Base-by-base conservation (phyloP, 768 basidiomycete species). In the Cystofilobasidium macerans region DNA sequence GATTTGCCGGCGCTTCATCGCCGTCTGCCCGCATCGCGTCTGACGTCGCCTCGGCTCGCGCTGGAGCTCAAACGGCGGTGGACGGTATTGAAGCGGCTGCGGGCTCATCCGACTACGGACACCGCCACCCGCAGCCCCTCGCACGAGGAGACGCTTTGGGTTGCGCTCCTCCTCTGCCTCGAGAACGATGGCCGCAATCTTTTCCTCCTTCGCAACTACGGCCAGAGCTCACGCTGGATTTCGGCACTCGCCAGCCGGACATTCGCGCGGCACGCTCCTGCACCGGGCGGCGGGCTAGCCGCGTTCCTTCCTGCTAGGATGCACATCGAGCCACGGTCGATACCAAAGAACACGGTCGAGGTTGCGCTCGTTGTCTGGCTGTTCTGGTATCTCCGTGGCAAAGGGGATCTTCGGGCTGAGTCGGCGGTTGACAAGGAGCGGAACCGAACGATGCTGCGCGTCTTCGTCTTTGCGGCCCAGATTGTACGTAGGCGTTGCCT, bases 1-100 rank as follows among this genome's bases (percentile, higher is more conserved):
- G 89, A 91, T 73, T 72, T 79, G 33, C 73, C 76, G 8, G 77
- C 83, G 2, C 79, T 80, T 3, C 67, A 77, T 36, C 79, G 82
- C 26, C 81, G 86, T 12, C 76, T 86, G 32, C 48, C 57, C 22
- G n/a, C 40, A 3, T 51, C 47, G 18, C 35, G 45, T 12, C 35
- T 59, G 26, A 68, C 71, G 24, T 67, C 65, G 13, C 43, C 36
- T 0, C 36, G 47, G 22, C 51, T 75, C 57, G 66, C 71, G 0
- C 45, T 36, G 9, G 76, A 77, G 62, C 69, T 76, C 40, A 43
- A 62, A 24, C 67, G 68, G 45, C 57, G 76, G 32, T 68, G 71
- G 45, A 60, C 43, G 47, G 67, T 64, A 20, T 45, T 77, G 16
- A 30, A 56, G 35, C 57, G 71, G 38, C 47, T 77, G 30, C 58